Evolutionary conservation across 2,329 filamentous ascomycete species (phyloP).

Genomic region (Calonectria pauciramosa): DNA sequence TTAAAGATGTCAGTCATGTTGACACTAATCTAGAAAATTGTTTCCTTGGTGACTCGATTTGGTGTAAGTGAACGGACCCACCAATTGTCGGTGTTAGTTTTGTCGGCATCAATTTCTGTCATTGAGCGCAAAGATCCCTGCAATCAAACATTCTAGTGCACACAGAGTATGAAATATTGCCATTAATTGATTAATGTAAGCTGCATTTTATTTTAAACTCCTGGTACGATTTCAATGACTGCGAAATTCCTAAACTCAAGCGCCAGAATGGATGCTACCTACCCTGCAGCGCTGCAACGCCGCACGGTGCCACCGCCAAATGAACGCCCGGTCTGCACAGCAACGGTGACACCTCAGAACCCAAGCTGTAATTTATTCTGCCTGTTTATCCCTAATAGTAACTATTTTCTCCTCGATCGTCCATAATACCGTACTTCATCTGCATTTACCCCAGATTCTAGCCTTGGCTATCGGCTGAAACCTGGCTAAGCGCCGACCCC

Average conservation of each 20-base stretch:
- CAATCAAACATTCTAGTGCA: not conserved
- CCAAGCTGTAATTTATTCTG: not conserved
- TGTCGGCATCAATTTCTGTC: too few species aligned
- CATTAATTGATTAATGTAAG: not conserved
- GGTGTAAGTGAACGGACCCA: too few species aligned
- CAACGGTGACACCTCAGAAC: not conserved
- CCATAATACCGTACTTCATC: too few species aligned
- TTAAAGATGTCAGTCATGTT: too few species aligned
- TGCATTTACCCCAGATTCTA: too few species aligned
- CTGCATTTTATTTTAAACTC: not conserved
- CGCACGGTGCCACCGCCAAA: not conserved
- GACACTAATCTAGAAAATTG: too few species aligned
- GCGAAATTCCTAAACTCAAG: not conserved
- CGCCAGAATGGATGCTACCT: not conserved
- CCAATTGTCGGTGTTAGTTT: too few species aligned
- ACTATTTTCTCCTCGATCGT: not conserved
- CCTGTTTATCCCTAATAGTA: too few species aligned
- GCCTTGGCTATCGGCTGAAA: not conserved
- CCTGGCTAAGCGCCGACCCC: not conserved
- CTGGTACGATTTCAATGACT: not conserved
- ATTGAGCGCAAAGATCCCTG: too few species aligned
- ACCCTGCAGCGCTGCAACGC: not conserved
- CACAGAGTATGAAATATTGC: not conserved
- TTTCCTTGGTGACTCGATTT: too few species aligned
- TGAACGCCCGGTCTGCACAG: not conserved